Percentiles rank a stretch among this genome's conserved stretches.
phyloP scores from a whole-genome alignment of 305 asterid genomes.

The Lippia alba region DNA sequence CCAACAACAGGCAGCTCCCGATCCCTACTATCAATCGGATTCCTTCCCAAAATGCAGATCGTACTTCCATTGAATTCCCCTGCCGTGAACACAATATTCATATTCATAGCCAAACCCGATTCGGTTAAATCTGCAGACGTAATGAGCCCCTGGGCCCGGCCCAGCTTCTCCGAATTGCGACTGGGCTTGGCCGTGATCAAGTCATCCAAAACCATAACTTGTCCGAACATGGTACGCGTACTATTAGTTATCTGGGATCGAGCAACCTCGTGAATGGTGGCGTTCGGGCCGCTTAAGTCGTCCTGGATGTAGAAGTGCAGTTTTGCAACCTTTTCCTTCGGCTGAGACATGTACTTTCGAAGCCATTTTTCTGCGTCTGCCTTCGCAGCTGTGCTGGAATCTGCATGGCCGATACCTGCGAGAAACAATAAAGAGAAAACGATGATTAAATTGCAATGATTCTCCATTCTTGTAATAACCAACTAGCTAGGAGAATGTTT shows the following conservation, averaged over 20 bases:
- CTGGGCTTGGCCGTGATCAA: slow-evolving; percentile 31
- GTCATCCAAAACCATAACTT: slow-evolving; percentile 40
- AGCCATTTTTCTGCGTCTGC: slow-evolving; percentile 31
- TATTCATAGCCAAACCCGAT: slow-evolving; percentile 30
- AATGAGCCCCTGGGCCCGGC: slow-evolving; percentile 45
- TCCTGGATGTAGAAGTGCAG: slow-evolving; percentile 43
- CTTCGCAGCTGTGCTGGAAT: neutral
- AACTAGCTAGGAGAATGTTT: neutral
- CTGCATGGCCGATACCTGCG: neutral
- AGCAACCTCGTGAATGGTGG: slow-evolving; percentile 48
- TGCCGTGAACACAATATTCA: slow-evolving; percentile 35
- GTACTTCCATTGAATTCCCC: slow-evolving; percentile 45
- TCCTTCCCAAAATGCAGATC: slow-evolving; percentile 34
- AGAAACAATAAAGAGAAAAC: slow-evolving; percentile 13
- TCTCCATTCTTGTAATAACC: slow-evolving; percentile 14
- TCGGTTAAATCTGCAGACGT: slow-evolving; percentile 29
- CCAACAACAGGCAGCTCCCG: neutral
- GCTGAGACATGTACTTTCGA: slow-evolving; percentile 13
- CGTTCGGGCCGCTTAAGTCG: slow-evolving; percentile 27
- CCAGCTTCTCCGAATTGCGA: slow-evolving; percentile 29
- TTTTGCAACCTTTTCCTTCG: slow-evolving; percentile 24
- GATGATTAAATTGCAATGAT: neutral
- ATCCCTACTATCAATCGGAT: slow-evolving; percentile 16
- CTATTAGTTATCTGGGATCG: slow-evolving; percentile 30
- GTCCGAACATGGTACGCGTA: slow-evolving; percentile 32